A percentile compares a stretch with the other conserved stretches of the same genome.
These are phyloP conservation scores for Exophiala lecanii-corni DNA, from an alignment of 2,329 filamentous ascomycete species.

Conservation along the genomic window DNA sequence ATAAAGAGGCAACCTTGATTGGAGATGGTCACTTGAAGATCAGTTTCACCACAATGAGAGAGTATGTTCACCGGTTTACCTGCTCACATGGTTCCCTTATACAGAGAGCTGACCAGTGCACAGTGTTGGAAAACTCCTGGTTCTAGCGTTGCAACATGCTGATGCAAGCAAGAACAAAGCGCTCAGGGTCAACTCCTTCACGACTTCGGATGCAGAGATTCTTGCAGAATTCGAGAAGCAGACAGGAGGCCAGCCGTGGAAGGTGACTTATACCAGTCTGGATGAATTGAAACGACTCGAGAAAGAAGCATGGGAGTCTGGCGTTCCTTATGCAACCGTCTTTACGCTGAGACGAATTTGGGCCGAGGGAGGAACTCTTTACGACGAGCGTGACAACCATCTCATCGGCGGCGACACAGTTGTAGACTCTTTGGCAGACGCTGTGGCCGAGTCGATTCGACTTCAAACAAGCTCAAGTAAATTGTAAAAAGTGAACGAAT, in stretches of 20 bases:
- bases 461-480: no score
- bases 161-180: conserved; percentile 50
- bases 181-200: conserved; percentile 67
- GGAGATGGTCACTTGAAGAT: conserved; percentile 58
- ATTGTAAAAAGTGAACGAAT: no score
- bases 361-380: conserved; percentile 66
- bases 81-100: no score
- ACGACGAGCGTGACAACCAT: conserved; percentile 63
- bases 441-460: conserved; percentile 20
- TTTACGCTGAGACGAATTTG: conserved; percentile 66
- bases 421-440: conserved; percentile 17
- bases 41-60: conserved; percentile 65
- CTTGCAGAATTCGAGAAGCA: conserved; percentile 63
- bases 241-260: conserved; percentile 51
- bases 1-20: conserved; percentile 56
- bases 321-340: conserved; percentile 47
- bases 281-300: conserved; percentile 53
- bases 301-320: conserved; percentile 51
- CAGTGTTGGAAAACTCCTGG: conserved; percentile 60
- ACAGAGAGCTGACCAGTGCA: no score
- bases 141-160: conserved; percentile 56
- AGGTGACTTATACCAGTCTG: conserved; percentile 50
- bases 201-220: conserved; percentile 58
- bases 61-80: no score
- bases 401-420: conserved; percentile 41